Conservation (phyloP, 371 early-diverging fungal species). For the Saksenaea vasiformis region DNA sequence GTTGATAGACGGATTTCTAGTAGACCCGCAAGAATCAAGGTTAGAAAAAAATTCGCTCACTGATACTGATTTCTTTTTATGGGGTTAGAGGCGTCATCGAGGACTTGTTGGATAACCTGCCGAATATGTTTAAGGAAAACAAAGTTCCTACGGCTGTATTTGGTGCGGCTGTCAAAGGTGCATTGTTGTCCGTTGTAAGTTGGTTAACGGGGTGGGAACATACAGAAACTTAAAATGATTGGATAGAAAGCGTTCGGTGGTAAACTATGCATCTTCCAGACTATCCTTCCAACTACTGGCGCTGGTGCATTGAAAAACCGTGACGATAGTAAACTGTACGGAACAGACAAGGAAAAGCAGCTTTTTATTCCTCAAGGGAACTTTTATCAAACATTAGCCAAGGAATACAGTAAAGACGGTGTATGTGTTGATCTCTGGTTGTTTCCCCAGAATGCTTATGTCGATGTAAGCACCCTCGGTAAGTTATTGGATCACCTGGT, state of each 20-base stretch:
- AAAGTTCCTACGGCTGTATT: constrained; percentile 73
- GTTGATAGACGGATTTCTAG: constrained; percentile 76
- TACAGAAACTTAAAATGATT: neutral
- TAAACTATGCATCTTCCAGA: constrained; percentile 82
- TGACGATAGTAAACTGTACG: constrained; percentile 85
- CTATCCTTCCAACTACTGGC: constrained; percentile 82
- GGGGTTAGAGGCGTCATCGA: constrained; percentile 68
- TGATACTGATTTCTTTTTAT: neutral
- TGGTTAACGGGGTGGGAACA: neutral
- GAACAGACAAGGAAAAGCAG: constrained; percentile 87
- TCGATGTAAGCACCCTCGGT: constrained; percentile 87
- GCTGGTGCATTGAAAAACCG: constrained; percentile 84
- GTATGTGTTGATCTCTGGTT: constrained; percentile 87
- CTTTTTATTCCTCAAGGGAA: constrained; percentile 85
- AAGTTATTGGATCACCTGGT: neutral
- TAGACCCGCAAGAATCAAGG: constrained; percentile 77
- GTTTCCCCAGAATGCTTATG: constrained; percentile 77
- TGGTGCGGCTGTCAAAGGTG: constrained; percentile 85
- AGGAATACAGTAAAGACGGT: constrained; percentile 77
- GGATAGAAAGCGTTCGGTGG: constrained; percentile 77
- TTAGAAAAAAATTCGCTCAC: constrained; percentile 14
- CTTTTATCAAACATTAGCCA: constrained; percentile 82
- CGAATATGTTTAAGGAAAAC: constrained; percentile 80
- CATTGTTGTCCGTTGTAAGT: constrained; percentile 70
- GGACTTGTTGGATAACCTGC: constrained; percentile 78